Percentiles rank a stretch among this genome's conserved stretches.
Conservation (phyloP, 1,284 basidiomycete species). For the Caloboletus firmus region DNA sequence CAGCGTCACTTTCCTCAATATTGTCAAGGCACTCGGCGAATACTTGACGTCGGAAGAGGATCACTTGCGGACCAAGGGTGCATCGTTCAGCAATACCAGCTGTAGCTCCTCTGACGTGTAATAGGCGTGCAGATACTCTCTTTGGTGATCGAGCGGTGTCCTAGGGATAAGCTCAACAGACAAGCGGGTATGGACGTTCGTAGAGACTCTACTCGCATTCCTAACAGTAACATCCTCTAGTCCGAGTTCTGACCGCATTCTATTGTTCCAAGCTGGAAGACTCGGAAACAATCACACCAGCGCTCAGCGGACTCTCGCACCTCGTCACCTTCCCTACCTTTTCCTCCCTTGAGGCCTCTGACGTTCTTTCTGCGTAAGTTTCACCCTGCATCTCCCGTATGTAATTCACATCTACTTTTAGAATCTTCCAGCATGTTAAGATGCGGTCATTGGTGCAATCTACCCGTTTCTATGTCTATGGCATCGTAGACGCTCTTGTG, state of each 20-base stretch:
- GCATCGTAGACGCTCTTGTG: constrained; percentile 80
- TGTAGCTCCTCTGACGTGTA: constrained; percentile 18
- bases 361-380: constrained; percentile 68
- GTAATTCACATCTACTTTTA: constrained; percentile 33
- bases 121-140: constrained; percentile 78
- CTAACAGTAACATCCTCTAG: constrained; percentile 41
- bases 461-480: constrained; percentile 80
- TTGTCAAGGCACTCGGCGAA: constrained; percentile 87
- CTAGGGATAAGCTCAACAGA: constrained; percentile 67
- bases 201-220: background rate
- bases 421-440: constrained; percentile 76
- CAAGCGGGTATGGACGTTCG: constrained; percentile 67
- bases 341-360: constrained; percentile 68
- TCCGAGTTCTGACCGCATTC: constrained; percentile 80
- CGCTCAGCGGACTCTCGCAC: constrained; percentile 71
- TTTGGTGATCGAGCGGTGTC: constrained; percentile 59
- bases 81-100: background rate
- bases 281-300: constrained; percentile 75
- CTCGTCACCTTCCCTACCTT: constrained; percentile 69
- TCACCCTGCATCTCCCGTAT: background rate
- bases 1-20: constrained; percentile 63
- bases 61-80: constrained; percentile 76
- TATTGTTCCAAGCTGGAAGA: constrained; percentile 87
- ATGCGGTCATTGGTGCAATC: constrained; percentile 84
- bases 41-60: constrained; percentile 88